phyloP scores from a whole-genome alignment of 768 basidiomycete species.

The Leccinum truebloodii region DNA sequence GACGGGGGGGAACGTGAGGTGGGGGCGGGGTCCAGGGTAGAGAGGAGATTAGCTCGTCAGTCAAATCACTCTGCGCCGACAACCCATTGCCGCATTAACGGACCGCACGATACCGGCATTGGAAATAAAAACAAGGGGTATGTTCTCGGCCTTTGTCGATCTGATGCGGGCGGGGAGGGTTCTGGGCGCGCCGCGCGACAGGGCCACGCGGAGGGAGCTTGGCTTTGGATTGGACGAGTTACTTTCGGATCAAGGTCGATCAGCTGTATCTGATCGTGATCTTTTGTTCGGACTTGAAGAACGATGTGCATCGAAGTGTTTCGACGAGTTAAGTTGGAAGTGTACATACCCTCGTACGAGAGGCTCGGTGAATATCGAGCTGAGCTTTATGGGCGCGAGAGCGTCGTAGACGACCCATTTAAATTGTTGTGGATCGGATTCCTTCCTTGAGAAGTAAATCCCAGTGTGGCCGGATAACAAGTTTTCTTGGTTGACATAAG shows the following conservation, averaged over 20 bases:
- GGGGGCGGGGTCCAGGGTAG: slow-evolving; percentile 20
- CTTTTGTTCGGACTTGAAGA: slow-evolving; percentile 67
- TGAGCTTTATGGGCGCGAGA: slow-evolving; percentile 84
- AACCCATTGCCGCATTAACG: slow-evolving; percentile 5
- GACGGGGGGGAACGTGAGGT: neutral
- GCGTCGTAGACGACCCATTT: slow-evolving; percentile 81
- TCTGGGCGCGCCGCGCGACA: slow-evolving; percentile 5
- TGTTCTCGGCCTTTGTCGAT: slow-evolving; percentile 13
- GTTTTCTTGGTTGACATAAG: slow-evolving; percentile 1
- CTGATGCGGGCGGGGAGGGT: slow-evolving; percentile 2
- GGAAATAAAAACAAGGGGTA: neutral
- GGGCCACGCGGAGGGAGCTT: slow-evolving; percentile 22
- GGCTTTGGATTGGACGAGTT: slow-evolving; percentile 17
- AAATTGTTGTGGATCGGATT: neutral
- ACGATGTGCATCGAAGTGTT: neutral
- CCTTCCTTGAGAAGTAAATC: no score
- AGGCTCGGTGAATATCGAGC: slow-evolving; percentile 83
- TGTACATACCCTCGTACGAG: slow-evolving; percentile 72
- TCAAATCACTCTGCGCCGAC: slow-evolving; percentile 4
- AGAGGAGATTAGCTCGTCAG: slow-evolving; percentile 15
- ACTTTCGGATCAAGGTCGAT: slow-evolving; percentile 87
- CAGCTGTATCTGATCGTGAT: slow-evolving; percentile 92
- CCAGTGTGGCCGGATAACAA: neutral
- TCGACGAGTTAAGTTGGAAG: neutral
- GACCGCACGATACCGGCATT: neutral